These are phyloP conservation scores for Anisogramma anomala DNA, from an alignment of 2,329 filamentous ascomycete species.

Conservation along the genomic window DNA sequence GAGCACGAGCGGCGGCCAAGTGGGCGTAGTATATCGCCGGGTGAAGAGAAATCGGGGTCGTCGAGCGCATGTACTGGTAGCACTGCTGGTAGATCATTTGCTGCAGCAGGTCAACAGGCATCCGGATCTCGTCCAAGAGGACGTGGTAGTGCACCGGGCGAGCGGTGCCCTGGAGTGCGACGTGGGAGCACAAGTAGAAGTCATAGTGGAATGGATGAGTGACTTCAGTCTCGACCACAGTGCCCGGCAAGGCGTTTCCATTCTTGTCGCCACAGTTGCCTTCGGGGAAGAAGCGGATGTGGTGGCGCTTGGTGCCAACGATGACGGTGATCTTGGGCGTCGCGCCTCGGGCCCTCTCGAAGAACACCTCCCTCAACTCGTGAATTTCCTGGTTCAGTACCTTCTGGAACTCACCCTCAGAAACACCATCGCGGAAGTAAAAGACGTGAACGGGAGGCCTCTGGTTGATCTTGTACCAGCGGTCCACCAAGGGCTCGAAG, in stretches of 20 bases:
- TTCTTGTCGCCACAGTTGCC: constrained; percentile 53
- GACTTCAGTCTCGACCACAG: constrained; percentile 77
- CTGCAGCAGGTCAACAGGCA: constrained; percentile 59
- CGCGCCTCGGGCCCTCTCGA: constrained; percentile 29
- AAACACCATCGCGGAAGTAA: constrained; percentile 89
- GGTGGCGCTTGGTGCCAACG: constrained; percentile 86
- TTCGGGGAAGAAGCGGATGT: constrained; percentile 77
- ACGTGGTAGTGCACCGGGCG: constrained; percentile 89
- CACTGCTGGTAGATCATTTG: constrained; percentile 90
- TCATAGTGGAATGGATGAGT: constrained; percentile 87
- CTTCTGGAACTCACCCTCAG: constrained; percentile 71
- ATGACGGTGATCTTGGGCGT: constrained; percentile 68
- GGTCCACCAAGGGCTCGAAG: constrained; percentile 49
- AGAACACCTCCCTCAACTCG: constrained; percentile 49
- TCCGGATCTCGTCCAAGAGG: constrained; percentile 66
- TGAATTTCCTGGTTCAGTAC: constrained; percentile 69
- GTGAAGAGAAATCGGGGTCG: constrained; percentile 78
- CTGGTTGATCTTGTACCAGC: constrained; percentile 50
- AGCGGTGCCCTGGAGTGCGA: constrained; percentile 85
- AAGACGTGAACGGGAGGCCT: constrained; percentile 64
- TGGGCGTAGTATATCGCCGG: constrained; percentile 96
- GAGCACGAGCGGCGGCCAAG: constrained; percentile 69
- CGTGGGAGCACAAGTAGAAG: constrained; percentile 55
- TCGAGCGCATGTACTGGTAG: constrained; percentile 86
- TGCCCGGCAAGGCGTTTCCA: constrained; percentile 73